Evolutionary conservation across 2,329 filamentous ascomycete genomes (phyloP).

Genomic region (Colletotrichum gigasporum): DNA sequence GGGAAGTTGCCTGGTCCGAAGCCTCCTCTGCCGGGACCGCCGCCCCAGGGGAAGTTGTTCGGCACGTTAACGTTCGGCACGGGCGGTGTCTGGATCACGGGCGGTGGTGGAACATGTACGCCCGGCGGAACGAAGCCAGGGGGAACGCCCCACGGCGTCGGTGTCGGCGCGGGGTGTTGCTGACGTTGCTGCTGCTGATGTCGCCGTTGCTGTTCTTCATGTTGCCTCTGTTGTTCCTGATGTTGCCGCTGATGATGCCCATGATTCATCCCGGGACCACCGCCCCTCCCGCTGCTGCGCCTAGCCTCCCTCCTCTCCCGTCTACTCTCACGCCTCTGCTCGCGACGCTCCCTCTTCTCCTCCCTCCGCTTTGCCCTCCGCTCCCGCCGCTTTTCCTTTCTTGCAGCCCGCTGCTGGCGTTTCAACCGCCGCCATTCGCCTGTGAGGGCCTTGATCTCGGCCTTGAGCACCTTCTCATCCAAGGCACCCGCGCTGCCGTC

Average conservation of each 20-base stretch:
- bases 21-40: not conserved
- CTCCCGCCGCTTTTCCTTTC: slow-evolving; percentile 43
- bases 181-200: slow-evolving; percentile 15
- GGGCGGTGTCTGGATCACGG: slow-evolving; percentile 6
- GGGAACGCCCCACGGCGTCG: slow-evolving; percentile 7
- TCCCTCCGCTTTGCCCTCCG: slow-evolving; percentile 39
- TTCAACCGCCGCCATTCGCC: slow-evolving; percentile 51
- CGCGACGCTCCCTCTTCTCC: slow-evolving; percentile 44
- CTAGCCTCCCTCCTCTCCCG: slow-evolving; percentile 41
- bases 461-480: slow-evolving; percentile 49
- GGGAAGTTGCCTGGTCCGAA: not conserved
- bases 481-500: not conserved
- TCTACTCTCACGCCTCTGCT: slow-evolving; percentile 41
- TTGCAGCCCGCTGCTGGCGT: slow-evolving; percentile 41
- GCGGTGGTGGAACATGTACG: not conserved
- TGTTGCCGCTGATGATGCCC: not conserved
- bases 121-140: slow-evolving; percentile 12
- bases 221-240: slow-evolving; percentile 5
- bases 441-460: slow-evolving; percentile 54
- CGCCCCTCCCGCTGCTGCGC: not conserved
- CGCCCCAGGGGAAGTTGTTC: slow-evolving; percentile 6
- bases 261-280: not conserved
- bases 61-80: not conserved
- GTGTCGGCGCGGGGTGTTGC: not conserved
- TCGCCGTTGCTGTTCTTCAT: no score